Evolutionary conservation across 2,329 filamentous ascomycete species (phyloP).

Genomic region (Fonsecaea erecta): DNA sequence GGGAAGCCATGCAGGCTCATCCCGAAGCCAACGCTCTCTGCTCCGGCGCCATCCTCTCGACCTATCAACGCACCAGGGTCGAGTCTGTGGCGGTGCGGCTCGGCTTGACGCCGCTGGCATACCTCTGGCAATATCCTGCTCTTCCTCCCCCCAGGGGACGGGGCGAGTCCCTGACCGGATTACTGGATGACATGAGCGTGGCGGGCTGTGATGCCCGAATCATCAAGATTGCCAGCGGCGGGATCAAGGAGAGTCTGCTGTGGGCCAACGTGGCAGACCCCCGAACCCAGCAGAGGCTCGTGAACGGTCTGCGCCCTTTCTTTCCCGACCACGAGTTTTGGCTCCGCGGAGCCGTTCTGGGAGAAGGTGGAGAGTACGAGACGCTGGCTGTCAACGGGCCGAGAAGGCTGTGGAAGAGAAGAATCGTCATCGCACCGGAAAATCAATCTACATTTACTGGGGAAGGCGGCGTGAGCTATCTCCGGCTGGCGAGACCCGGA

Average conservation of each 20-base stretch:
- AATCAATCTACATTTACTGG: slow-evolving; percentile 63
- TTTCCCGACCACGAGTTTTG: slow-evolving; percentile 51
- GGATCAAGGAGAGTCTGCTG: slow-evolving; percentile 77
- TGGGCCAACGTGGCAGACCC: slow-evolving; percentile 76
- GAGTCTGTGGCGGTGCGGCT: slow-evolving; percentile 87
- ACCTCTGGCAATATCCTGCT: slow-evolving; percentile 86
- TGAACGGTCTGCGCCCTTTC: slow-evolving; percentile 62
- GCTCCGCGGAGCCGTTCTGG: slow-evolving; percentile 73
- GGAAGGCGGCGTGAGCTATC: slow-evolving; percentile 77
- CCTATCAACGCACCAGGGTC: slow-evolving; percentile 94
- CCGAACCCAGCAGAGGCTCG: slow-evolving; percentile 53
- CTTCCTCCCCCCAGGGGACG: slow-evolving; percentile 59
- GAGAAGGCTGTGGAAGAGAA: slow-evolving; percentile 69
- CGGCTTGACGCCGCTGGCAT: slow-evolving; percentile 81
- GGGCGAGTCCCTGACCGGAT: slow-evolving; percentile 44
- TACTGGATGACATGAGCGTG: slow-evolving; percentile 80
- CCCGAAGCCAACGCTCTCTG: slow-evolving; percentile 84
- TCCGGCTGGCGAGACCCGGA: slow-evolving; percentile 65
- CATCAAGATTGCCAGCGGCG: slow-evolving; percentile 92
- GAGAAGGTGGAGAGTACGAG: slow-evolving; percentile 96
- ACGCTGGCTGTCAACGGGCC: slow-evolving; percentile 87
- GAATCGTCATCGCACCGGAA: slow-evolving; percentile 65
- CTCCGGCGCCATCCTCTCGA: slow-evolving; percentile 89
- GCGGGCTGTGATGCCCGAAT: slow-evolving; percentile 84
- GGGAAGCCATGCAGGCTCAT: slow-evolving; percentile 67